Base-by-base conservation (phyloP, 441 rosid species). In the Euphorbia schlechtendalii region DNA sequence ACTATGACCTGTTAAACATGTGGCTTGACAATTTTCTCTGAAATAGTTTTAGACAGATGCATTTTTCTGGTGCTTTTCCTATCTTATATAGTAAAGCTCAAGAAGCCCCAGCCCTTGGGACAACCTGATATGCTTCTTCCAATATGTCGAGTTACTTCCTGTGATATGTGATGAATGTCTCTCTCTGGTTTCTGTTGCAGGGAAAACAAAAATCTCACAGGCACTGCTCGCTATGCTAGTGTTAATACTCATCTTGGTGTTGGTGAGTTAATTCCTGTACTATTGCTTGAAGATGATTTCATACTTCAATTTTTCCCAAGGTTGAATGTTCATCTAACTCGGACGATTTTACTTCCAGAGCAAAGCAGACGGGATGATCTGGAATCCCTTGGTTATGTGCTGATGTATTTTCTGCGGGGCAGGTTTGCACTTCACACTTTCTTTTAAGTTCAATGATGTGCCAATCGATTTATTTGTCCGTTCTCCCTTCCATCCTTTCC, bases 221-320 rank as follows among this genome's bases (percentile, higher is more conserved):
- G 97, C 75, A 90, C 97, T 53, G 97, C 97, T 68, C 86, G 97
- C 22, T 90, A 90, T 85, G 97, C 97, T 62, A 90, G 97, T 84
- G 90, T 87, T 52, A 90, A 90, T 71, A 90, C 97, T 70, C 97
- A 90, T 74, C 89, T 88, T 61, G 97, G 97, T 68, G 75, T 90
- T 72, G 97, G 97, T 85, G 53, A 84, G 90, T 82, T 80, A 58
- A 65, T 66, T n/a, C n/a, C n/a, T 74, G 67, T 72, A 38, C 67
- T 56, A 30, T 46, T 64, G 28, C 30, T 27, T 27, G 30, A 27
- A 27, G 30, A 27, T 27, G 30, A 27, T 27, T 1, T 27, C 30
- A 27, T 27, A 27, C 30, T 27, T 27, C 1, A 27, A 27, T 27
- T 1, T 27, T 27, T 27, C 4, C 30, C 30, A 27, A 27, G 30